Evolutionary conservation across 306 rosid species (phyloP).

Genomic region (Lagenaria siceraria): DNA sequence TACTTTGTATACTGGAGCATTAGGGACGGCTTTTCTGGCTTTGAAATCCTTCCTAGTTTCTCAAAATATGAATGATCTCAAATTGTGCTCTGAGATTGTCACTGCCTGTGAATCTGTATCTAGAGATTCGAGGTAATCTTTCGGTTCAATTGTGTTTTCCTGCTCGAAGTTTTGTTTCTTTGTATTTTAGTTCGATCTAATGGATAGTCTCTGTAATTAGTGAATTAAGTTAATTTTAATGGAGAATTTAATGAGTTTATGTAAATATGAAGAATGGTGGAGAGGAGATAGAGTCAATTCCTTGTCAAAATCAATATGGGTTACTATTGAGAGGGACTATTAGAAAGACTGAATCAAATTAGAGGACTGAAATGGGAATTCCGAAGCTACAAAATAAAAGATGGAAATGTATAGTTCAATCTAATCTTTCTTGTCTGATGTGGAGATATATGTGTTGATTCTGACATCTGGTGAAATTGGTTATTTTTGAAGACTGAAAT

Average conservation of each 20-base stretch:
- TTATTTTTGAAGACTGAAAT: neutral
- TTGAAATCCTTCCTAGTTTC: constrained; percentile 57
- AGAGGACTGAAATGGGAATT: neutral
- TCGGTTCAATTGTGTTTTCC: neutral
- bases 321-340: neutral
- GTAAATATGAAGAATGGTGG: neutral
- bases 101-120: constrained; percentile 69
- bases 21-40: constrained; percentile 63
- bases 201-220: neutral
- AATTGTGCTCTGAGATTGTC: constrained; percentile 51
- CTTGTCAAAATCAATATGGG: too few relatives aligned
- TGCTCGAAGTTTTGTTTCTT: neutral
- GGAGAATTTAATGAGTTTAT: neutral
- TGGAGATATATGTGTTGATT: neutral
- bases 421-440: neutral
- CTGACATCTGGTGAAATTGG: neutral
- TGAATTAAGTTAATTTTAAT: neutral
- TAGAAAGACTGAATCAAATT: neutral
- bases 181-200: neutral
- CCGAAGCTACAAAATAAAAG: neutral
- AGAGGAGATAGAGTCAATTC: neutral
- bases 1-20: constrained; percentile 57
- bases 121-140: constrained; percentile 37
- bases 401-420: neutral
- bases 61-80: constrained; percentile 44